These are phyloP conservation scores for Trichoderma virens DNA, from an alignment of 495 filamentous ascomycete species.

Conservation along the genomic window DNA sequence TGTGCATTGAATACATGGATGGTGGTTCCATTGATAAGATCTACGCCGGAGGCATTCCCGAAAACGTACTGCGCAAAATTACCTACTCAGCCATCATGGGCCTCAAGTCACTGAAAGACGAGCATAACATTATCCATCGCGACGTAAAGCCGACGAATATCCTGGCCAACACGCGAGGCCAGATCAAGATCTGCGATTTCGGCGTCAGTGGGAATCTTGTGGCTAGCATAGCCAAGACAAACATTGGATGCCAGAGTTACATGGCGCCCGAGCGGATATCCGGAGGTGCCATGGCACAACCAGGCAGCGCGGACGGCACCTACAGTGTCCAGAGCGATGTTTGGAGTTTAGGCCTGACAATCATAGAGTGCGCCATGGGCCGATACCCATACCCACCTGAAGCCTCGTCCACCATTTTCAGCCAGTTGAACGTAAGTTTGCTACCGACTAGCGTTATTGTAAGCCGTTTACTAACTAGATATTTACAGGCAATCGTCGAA, in stretches of 20 bases:
- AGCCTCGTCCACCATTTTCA: slow-evolving; percentile 98
- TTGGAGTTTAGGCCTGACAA: slow-evolving; percentile 88
- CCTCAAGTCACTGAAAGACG: slow-evolving; percentile 87
- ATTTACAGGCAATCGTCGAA: slow-evolving; percentile 82
- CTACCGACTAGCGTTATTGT: slow-evolving; percentile 13
- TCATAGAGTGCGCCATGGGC: slow-evolving; percentile 95
- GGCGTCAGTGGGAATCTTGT: slow-evolving; percentile 96
- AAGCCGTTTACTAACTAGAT: not conserved
- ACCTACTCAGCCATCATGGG: slow-evolving; percentile 87
- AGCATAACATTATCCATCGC: slow-evolving; percentile 98
- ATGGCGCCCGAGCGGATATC: slow-evolving; percentile 98
- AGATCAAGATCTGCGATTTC: slow-evolving; percentile 98
- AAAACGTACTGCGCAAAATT: slow-evolving; percentile 83
- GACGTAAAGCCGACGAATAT: slow-evolving; percentile 99
- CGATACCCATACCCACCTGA: slow-evolving; percentile 96
- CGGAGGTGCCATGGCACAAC: slow-evolving; percentile 68
- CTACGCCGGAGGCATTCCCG: slow-evolving; percentile 88
- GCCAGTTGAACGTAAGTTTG: slow-evolving; percentile 82
- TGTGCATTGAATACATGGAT: slow-evolving; percentile 99
- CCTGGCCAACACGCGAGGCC: slow-evolving; percentile 77
- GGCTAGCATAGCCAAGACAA: slow-evolving; percentile 95
- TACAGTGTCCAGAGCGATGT: slow-evolving; percentile 98
- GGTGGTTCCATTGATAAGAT: slow-evolving; percentile 97
- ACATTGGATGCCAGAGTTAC: slow-evolving; percentile 98
- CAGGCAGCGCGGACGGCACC: slow-evolving; percentile 66